Evolutionary conservation across 106 monocot species (phyloP), one percentile per base, ranked within the genome.

Genomic region (Phalaenopsis equestris): DNA sequence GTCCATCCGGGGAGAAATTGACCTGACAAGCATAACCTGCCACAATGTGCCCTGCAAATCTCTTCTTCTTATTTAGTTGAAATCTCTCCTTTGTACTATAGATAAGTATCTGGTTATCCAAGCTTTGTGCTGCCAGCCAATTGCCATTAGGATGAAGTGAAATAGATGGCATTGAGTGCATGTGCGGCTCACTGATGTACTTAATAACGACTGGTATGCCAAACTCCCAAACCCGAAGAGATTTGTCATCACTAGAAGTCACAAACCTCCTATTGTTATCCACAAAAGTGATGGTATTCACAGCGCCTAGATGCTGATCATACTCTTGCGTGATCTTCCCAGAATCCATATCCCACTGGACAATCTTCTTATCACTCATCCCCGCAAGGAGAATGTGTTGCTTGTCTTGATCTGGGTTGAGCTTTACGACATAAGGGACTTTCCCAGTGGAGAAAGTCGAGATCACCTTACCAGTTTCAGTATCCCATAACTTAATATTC

Each of bases 341-440:
- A 11, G 92, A 86, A 42, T 91, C 94, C 90, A 98, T 91, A 55
- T 98, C 98, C 98, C 98, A 98, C 81, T 98, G 98, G 24, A 98
- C 98, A 75, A 98, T 98, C 85, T 98, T 98, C 89, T 98, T 98
- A 67, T 98, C 98, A 48, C 94, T 98, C 92, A 91, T 98, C 36
- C 98, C 98, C 5, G 98, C 98, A 8, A 98, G 80, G 55, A 98
- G 89, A 77, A 98, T 94, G 72, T 91, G 86, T 85, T 98, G 98
- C 77, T 98, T 98, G 77, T 98, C 98, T 11, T 92, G 90, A 65
- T 98, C 98, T 0, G 98, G 98, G 38, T 98, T 94, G 38, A 98
- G 92, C 88, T 98, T 98, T 15, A 98, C 98, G 10, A 98, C 98
- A 84, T 94, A 94, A 0, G 98, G 98, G 24, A 91, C 81, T 81